These are phyloP conservation scores for Penicillium corylophilum DNA, from an alignment of 2,329 filamentous ascomycete species.

Conservation along the genomic window DNA sequence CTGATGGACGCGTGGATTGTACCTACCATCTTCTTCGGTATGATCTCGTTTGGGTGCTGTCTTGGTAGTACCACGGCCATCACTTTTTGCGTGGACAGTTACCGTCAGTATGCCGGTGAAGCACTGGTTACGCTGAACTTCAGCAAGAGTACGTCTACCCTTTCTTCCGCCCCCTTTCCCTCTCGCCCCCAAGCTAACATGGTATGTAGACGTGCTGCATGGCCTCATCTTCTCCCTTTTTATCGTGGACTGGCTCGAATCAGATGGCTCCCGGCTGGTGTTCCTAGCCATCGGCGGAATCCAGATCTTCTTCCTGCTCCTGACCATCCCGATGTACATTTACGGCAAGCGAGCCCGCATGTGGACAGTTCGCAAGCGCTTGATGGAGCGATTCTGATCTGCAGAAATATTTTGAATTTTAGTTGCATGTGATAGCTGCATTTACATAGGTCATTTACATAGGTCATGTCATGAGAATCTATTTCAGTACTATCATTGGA, in stretches of 20 bases:
- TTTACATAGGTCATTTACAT: neutral
- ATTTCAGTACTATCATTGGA: neutral
- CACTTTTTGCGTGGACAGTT: slow-evolving; percentile 91
- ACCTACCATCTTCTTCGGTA: slow-evolving; percentile 87
- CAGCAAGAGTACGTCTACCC: slow-evolving; percentile 66
- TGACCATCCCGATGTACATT: slow-evolving; percentile 88
- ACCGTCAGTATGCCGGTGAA: slow-evolving; percentile 89
- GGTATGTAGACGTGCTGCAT: slow-evolving; percentile 68
- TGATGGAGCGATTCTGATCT: slow-evolving; percentile 74
- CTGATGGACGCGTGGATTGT: slow-evolving; percentile 80
- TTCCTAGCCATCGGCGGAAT: slow-evolving; percentile 84
- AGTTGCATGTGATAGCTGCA: neutral
- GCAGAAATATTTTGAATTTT: neutral
- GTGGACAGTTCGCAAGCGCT: slow-evolving; percentile 85
- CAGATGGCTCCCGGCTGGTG: slow-evolving; percentile 71
- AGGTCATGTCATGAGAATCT: neutral
- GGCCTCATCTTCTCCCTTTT: slow-evolving; percentile 87
- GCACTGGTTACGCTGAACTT: slow-evolving; percentile 93
- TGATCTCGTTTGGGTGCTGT: slow-evolving; percentile 89
- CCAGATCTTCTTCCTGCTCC: slow-evolving; percentile 71
- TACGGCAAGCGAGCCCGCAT: slow-evolving; percentile 87
- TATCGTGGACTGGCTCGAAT: slow-evolving; percentile 77
- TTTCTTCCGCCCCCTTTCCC: neutral
- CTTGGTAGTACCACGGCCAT: slow-evolving; percentile 88
- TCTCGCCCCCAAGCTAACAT: slow-evolving; percentile 8